These are phyloP conservation scores for Pisolithus albus DNA, from an alignment of 768 basidiomycete species.

Conservation along the genomic window DNA sequence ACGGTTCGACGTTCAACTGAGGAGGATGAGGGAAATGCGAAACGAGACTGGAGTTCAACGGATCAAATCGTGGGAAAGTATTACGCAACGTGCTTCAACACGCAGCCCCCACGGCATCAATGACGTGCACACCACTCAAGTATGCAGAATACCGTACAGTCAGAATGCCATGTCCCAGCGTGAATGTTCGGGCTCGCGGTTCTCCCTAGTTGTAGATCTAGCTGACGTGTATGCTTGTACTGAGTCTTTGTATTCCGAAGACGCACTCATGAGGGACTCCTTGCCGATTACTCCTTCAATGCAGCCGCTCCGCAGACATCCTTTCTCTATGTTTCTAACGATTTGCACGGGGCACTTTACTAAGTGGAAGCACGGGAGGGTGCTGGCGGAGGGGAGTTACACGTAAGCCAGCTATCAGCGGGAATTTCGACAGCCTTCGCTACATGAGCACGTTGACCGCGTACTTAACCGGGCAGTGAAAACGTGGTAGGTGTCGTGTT, in stretches of 20 bases:
- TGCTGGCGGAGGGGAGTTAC: conserved; percentile 63
- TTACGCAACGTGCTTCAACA: background rate
- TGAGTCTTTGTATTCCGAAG: no score
- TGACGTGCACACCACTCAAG: no score
- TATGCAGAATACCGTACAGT: no score
- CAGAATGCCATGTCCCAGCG: no score
- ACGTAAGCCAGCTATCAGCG: conserved; percentile 56
- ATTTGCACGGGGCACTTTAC: conserved; percentile 63
- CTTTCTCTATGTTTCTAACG: no score
- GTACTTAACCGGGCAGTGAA: conserved; percentile 64
- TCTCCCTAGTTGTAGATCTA: no score
- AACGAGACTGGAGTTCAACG: conserved; percentile 7
- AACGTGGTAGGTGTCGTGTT: conserved; percentile 52
- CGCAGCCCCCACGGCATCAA: no score
- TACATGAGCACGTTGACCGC: conserved; percentile 6
- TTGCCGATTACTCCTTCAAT: no score
- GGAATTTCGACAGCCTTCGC: conserved; percentile 13
- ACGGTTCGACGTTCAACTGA: conserved; percentile 4
- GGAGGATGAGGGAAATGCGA: conserved; percentile 4
- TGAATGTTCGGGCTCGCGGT: no score
- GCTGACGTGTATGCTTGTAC: no score
- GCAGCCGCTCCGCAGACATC: conserved; percentile 31
- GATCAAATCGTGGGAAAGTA: conserved; percentile 27
- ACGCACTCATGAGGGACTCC: no score
- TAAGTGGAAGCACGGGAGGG: conserved; percentile 76